Conservation (phyloP, 75 land plant species). For the Ceratopteris richardii region DNA sequence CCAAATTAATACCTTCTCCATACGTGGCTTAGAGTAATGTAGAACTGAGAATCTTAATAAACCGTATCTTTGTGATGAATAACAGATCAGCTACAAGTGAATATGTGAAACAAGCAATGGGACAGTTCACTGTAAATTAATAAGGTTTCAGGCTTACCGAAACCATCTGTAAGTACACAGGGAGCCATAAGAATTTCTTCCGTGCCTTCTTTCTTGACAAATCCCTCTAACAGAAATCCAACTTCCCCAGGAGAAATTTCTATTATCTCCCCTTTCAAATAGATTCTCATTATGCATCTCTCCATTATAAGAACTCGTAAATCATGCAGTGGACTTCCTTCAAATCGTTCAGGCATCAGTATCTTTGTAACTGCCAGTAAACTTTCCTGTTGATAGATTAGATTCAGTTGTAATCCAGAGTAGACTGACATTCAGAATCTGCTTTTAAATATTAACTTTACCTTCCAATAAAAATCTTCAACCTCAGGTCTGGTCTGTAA, state of each 20-base stretch:
- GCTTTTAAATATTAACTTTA: slow-evolving; percentile 17
- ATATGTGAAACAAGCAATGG: too few species aligned
- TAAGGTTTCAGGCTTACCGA: too few species aligned
- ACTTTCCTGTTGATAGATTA: slow-evolving; percentile 53
- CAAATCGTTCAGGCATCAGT: slow-evolving; percentile 65
- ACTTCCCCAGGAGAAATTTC: slow-evolving; percentile 45
- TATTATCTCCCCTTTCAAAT: slow-evolving; percentile 60
- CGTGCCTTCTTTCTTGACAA: slow-evolving; percentile 38
- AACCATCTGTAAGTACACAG: slow-evolving; percentile 15
- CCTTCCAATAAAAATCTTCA: slow-evolving; percentile 95
- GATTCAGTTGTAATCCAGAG: not conserved
- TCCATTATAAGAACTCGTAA: slow-evolving; percentile 55
- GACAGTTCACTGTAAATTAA: too few species aligned
- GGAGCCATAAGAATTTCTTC: slow-evolving; percentile 28
- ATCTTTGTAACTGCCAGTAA: slow-evolving; percentile 63
- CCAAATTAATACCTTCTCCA: too few species aligned
- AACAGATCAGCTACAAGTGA: too few species aligned
- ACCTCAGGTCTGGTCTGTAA: slow-evolving; percentile 44
- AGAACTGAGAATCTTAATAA: too few species aligned
- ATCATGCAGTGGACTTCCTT: slow-evolving; percentile 68
- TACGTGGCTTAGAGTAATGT: too few species aligned
- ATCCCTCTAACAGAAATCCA: slow-evolving; percentile 86
- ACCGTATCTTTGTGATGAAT: too few species aligned
- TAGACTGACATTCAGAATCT: not conserved
- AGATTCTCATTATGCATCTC: slow-evolving; percentile 50